Base-by-base conservation (phyloP, 1,284 basidiomycete species). In the Rhodotorula sp. region DNA sequence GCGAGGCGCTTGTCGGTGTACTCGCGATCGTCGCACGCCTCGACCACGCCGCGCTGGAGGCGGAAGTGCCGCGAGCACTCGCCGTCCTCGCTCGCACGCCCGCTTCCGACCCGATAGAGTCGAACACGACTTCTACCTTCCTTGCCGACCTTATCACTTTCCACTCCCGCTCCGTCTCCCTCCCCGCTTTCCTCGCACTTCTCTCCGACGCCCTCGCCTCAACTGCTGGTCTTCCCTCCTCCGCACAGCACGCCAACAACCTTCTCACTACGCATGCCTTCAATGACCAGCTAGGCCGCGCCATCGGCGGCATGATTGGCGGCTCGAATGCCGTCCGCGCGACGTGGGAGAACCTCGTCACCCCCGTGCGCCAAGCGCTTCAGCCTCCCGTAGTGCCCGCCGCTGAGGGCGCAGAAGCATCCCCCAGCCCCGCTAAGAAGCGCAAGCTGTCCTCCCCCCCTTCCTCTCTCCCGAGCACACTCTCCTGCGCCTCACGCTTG, bases 141-240 rank as follows among this genome's bases (percentile, higher is more conserved):
- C 71, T 76, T 29, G 12, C 44, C 17, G 37, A 61, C n/a, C 69
- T 73, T 61, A 55, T 72, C 67, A 44, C 55, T 0, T 68, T 70
- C 54, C 72, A 74, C 48, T 66, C 74, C 2, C 67, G 70, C 12
- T 74, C 74, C 12, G 55, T 74, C 48, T 54, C 68, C 17, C 15
- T 76, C 10, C 70, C 70, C 4, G 50, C 64, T 6, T 54, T 74
- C 50, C 67, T 76, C 27, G 46, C 37, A 4, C 67, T 50, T 4
- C 39, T 75, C 48, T 55, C 69, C 12, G 48, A 69, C 22, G 74
- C 71, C 6, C 66, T 75, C 57, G 68, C 71, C 6, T n/a, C 36
- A 15, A 39, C 69, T 1, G 5, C 51, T 0, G 1, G 32, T 0
- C 15, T 22, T 0, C 65, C 62, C 29, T 48, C 53, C 27, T 8